Conservation (phyloP, 352 stramenopile genomes). For the Phytophthora megakarya region DNA sequence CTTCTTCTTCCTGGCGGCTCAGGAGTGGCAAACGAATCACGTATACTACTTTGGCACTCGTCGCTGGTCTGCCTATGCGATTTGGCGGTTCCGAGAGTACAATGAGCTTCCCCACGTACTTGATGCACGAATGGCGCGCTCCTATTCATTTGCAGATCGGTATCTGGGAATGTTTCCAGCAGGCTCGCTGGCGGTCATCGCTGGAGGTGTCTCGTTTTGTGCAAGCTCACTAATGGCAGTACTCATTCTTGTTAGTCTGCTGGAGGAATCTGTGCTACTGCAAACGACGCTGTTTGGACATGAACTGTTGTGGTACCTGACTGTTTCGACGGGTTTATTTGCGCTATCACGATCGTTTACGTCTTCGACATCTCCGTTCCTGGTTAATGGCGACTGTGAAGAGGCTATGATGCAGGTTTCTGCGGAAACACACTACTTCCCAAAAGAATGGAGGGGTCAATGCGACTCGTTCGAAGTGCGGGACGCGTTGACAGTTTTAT, state of each 20-base stretch:
- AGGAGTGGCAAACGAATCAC: slow-evolving; percentile 93
- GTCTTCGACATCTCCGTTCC: slow-evolving; percentile 66
- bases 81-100: slow-evolving; percentile 97
- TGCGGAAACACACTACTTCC: slow-evolving; percentile 96
- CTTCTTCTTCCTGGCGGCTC: slow-evolving; percentile 96
- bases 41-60: slow-evolving; percentile 95
- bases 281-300: slow-evolving; percentile 94
- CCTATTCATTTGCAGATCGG: slow-evolving; percentile 90
- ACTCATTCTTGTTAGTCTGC: slow-evolving; percentile 92
- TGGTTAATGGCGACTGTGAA: slow-evolving; percentile 81
- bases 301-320: slow-evolving; percentile 98
- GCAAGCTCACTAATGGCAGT: slow-evolving; percentile 95
- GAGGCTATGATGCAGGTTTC: slow-evolving; percentile 86
- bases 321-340: slow-evolving; percentile 88
- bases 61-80: slow-evolving; percentile 91
- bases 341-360: slow-evolving; percentile 82
- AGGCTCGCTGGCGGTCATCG: slow-evolving; percentile 89
- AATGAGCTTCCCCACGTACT: slow-evolving; percentile 98
- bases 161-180: slow-evolving; percentile 96
- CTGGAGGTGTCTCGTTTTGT: slow-evolving; percentile 94
- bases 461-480: slow-evolving; percentile 89
- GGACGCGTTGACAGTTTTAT: slow-evolving; percentile 89
- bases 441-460: slow-evolving; percentile 91
- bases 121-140: slow-evolving; percentile 92
- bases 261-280: slow-evolving; percentile 95